Evolutionary conservation across 371 early-diverging fungal genomes (phyloP), one percentile per base, ranked within the genome.

Genomic region (Rhizopus microsporus): DNA sequence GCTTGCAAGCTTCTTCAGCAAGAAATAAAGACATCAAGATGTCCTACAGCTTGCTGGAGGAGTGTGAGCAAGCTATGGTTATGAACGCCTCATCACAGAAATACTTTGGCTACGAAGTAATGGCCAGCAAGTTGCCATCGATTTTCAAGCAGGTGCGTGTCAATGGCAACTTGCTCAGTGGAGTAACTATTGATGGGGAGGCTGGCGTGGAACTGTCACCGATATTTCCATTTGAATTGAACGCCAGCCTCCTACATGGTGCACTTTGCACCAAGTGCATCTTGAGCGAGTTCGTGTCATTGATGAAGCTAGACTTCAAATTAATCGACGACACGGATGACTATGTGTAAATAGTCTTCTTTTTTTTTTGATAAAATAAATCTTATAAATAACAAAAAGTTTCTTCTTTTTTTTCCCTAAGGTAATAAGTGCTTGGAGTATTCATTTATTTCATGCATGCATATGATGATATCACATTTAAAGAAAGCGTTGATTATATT

Each of bases 171-270:
- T 23, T 71, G 4, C 54, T 56, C 1, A 37, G 63, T 3, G 77
- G 77, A 13, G 67, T 73, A 16, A 60, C 67, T 39, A 43, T 76
- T 34, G 74, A 71, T 32, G 77, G 74, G 5, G 77, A 76, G 42
- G 77, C 77, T 7, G 77, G 77, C 13, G 58, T 60, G 1, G 17
- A 60, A 1, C 49, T 63, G 3, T 57, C 40, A 9, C 74, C 77
- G 8, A 65, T 68, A 60, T 76, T 64, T 50, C 77, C 77, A 7
- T 65, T 73, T 30, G 15, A 60, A 0, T 65, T 71, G 0, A 68
- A 62, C 54, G 50, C 71, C 6, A 60, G 61, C 6, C 46, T 76
- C 4, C 67, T 69, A 23, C 77, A 76, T 51, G 69, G 74, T n/a
- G 68, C 74, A 13, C 73, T 76, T 31, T 66, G 67, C 23, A 60